These are phyloP conservation scores for Cinnamomum micranthum DNA, from an alignment of 164 flowering plant genomes.

Conservation along the genomic window DNA sequence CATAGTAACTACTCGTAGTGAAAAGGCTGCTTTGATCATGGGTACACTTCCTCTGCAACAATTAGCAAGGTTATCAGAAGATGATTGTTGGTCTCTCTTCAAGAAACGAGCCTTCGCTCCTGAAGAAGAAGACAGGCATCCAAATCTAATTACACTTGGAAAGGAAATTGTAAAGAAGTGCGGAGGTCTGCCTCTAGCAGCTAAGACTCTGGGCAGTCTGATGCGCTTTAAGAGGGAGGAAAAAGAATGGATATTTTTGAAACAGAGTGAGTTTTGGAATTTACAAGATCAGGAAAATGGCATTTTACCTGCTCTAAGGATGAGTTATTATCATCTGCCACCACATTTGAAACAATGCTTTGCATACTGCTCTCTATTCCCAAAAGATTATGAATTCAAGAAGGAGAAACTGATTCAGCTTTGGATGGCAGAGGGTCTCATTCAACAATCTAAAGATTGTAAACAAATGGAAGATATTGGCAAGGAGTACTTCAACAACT, in stretches of 20 bases:
- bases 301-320: constrained; percentile 15
- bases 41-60: background rate
- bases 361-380: constrained; percentile 19
- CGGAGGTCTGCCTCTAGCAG: constrained; percentile 20
- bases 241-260: constrained; percentile 12
- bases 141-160: constrained; percentile 4
- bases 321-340: constrained; percentile 20
- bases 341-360: constrained; percentile 20
- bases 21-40: constrained; percentile 10
- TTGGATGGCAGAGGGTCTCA: constrained; percentile 22
- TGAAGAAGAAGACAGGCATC: background rate
- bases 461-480: constrained; percentile 13
- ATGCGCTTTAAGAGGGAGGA: constrained; percentile 10
- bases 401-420: constrained; percentile 10
- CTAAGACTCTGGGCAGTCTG: constrained; percentile 14
- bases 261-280: constrained; percentile 11
- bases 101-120: constrained; percentile 7
- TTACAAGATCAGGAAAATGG: background rate
- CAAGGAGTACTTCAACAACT: background rate
- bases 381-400: constrained; percentile 9
- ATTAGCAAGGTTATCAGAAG: constrained; percentile 11
- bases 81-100: constrained; percentile 17
- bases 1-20: constrained; percentile 16
- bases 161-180: constrained; percentile 18
- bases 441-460: constrained; percentile 3